Percentiles rank a stretch among this genome's conserved stretches.
Evolutionary conservation across 1,284 basidiomycete species (phyloP).

Genomic region (Anthracocystis panici-leucophaei): DNA sequence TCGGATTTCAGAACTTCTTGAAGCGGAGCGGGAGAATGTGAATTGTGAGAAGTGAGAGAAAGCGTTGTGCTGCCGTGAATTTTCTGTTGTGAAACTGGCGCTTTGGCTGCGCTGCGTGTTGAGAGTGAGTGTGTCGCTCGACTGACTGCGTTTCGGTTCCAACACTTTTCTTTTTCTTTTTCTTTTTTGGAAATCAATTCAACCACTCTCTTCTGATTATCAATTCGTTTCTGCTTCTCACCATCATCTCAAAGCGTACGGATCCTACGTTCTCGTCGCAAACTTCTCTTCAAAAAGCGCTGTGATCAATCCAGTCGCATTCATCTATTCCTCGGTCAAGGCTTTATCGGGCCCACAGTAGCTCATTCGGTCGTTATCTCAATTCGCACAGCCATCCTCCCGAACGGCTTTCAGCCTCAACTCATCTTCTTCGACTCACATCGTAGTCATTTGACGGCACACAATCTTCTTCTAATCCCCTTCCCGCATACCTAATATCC

Average conservation of each 20-base stretch:
- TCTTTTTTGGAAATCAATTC: neutral
- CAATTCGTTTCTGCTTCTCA: constrained; percentile 6
- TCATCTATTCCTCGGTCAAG: neutral
- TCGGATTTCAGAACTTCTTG: constrained; percentile 1
- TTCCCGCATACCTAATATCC: constrained; percentile 7
- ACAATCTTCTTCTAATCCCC: neutral
- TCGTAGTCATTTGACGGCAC: neutral
- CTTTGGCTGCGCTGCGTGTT: neutral
- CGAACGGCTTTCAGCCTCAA: constrained; percentile 2
- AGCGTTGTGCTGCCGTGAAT: neutral
- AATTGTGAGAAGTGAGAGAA: neutral
- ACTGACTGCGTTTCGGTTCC: constrained; percentile 7
- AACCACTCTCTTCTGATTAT: constrained; percentile 6
- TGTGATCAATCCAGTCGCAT: constrained; percentile 10
- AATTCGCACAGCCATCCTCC: constrained; percentile 1
- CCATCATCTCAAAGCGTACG: constrained; percentile 12
- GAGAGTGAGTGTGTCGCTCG: constrained; percentile 27
- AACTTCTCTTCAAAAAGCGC: constrained; percentile 4
- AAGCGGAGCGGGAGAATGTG: neutral
- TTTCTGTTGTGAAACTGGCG: neutral
- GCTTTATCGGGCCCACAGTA: constrained; percentile 1
- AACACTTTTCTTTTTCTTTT: constrained; percentile 1
- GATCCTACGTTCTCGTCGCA: constrained; percentile 3
- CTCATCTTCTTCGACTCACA: neutral
- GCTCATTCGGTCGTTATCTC: neutral